Evolutionary conservation across 495 filamentous ascomycete genomes (phyloP).

Genomic region (Letharia columbiana): DNA sequence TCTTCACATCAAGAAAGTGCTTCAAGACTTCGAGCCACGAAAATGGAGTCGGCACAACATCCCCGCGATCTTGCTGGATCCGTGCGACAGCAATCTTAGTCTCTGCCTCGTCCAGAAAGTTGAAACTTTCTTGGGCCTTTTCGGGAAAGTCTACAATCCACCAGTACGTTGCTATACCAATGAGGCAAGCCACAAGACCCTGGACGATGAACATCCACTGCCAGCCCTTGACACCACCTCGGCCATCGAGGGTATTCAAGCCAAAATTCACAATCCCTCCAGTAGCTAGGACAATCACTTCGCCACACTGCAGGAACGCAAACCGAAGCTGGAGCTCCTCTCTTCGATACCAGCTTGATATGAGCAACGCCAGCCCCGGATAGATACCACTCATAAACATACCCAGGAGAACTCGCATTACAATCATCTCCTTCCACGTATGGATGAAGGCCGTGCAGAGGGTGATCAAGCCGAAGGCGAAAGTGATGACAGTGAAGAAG

Average conservation of each 20-base stretch:
- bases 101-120: constrained; percentile 54
- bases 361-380: constrained; percentile 61
- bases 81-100: constrained; percentile 46
- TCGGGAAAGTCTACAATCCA: constrained; percentile 81
- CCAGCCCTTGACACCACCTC: constrained; percentile 57
- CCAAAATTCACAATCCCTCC: constrained; percentile 67
- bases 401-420: constrained; percentile 59
- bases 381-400: constrained; percentile 61
- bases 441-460: constrained; percentile 62
- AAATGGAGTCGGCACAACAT: constrained; percentile 55
- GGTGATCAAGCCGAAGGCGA: constrained; percentile 63
- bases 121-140: constrained; percentile 50
- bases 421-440: constrained; percentile 68
- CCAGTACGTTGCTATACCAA: constrained; percentile 62
- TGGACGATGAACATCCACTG: constrained; percentile 73
- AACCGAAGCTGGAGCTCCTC: constrained; percentile 67
- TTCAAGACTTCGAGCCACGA: constrained; percentile 48
- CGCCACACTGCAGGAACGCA: constrained; percentile 61
- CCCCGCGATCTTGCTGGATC: constrained; percentile 57
- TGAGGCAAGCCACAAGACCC: constrained; percentile 51
- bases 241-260: constrained; percentile 55
- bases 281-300: constrained; percentile 59
- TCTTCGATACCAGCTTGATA: constrained; percentile 66
- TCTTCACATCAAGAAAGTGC: constrained; percentile 57
- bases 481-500: constrained; percentile 61